Percentiles rank a stretch among this genome's conserved stretches.
Evolutionary conservation across 768 basidiomycete species (phyloP).

Genomic region (Lactarius evosmus): DNA sequence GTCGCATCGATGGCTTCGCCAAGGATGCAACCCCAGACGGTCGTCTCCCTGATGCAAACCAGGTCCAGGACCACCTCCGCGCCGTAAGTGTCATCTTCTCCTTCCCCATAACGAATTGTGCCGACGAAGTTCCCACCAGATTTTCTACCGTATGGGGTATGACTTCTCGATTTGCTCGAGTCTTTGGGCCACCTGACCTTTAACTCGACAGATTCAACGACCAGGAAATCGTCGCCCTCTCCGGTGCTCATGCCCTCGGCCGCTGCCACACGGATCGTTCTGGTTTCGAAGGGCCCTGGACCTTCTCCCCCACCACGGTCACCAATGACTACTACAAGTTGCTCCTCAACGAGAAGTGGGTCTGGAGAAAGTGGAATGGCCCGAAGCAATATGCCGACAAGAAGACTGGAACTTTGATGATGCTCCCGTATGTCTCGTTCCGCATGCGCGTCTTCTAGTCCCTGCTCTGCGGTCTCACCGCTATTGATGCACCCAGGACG

Average conservation of each 20-base stretch:
- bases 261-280: conserved; percentile 85
- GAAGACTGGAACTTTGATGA: conserved; percentile 86
- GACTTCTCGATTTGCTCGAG: conserved; percentile 18
- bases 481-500: conserved; percentile 45
- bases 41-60: conserved; percentile 82
- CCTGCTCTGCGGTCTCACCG: not conserved
- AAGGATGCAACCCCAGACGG: conserved; percentile 79
- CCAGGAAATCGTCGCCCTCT: conserved; percentile 94
- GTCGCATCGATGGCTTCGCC: conserved; percentile 83
- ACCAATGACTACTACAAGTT: conserved; percentile 87
- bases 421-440: conserved; percentile 72
- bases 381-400: conserved; percentile 95
- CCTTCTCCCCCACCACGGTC: conserved; percentile 86
- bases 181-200: not conserved
- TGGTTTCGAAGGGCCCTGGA: conserved; percentile 91
- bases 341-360: conserved; percentile 86
- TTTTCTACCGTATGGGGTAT: conserved; percentile 88
- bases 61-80: conserved; percentile 83
- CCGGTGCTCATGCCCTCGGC: conserved; percentile 92
- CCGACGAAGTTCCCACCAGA: conserved; percentile 37
- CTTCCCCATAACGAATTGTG: not conserved
- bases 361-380: conserved; percentile 94
- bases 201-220: conserved; percentile 69
- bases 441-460: not conserved
- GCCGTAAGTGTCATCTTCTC: conserved; percentile 43